phyloP scores from a whole-genome alignment of 2,329 filamentous ascomycete genomes.

The Zasmidium cellare region DNA sequence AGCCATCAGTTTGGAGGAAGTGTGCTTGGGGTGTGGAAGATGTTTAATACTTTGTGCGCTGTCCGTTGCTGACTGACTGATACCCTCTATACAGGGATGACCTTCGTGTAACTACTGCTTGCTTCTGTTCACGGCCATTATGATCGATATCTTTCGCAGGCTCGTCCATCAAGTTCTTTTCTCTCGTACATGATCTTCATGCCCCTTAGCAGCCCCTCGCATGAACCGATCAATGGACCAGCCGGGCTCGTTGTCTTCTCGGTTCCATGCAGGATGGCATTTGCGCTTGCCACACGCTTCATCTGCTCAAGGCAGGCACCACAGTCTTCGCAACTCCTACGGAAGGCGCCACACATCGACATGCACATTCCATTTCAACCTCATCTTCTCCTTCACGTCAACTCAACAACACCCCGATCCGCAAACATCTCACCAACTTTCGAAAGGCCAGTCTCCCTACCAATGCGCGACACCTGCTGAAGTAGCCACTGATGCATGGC shows the following conservation, averaged over 20 bases:
- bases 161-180: neutral
- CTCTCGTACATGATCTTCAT: no score
- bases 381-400: neutral
- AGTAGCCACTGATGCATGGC: conserved; percentile 9
- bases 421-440: conserved; percentile 1
- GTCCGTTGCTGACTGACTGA: no score
- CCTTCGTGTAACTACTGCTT: neutral
- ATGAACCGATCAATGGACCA: no score
- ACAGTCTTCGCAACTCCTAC: no score
- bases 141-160: neutral
- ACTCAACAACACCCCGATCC: neutral
- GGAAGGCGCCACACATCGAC: neutral
- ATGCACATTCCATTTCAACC: neutral
- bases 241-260: no score
- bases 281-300: no score
- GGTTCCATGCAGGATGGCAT: no score
- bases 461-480: neutral
- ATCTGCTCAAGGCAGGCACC: neutral
- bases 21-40: neutral
- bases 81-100: neutral
- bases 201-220: no score
- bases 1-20: neutral
- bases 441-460: neutral
- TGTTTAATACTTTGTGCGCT: neutral
- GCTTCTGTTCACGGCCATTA: neutral